Percentiles rank a stretch among this genome's conserved stretches.
Conservation (phyloP, 805 yeast species). For the Debaryomyces tyrocola region DNA sequence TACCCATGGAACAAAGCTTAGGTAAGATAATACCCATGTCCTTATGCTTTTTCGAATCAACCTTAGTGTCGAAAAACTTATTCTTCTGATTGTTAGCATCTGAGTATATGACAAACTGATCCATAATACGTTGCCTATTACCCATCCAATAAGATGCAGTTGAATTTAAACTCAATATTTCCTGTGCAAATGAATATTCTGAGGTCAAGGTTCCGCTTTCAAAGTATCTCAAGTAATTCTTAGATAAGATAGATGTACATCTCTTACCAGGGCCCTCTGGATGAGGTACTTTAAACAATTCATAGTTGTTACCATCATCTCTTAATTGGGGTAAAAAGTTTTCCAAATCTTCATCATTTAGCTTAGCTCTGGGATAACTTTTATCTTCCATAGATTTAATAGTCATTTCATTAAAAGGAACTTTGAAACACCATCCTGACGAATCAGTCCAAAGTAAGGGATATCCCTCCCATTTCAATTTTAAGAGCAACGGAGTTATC, state of each 20-base stretch:
- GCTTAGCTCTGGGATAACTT: conserved; percentile 36
- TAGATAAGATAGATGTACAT: conserved; percentile 76
- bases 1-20: conserved; percentile 87
- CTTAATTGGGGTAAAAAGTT: conserved; percentile 21
- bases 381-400: conserved; percentile 31
- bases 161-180: conserved; percentile 75
- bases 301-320: conserved; percentile 25
- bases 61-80: conserved; percentile 24
- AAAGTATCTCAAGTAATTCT: conserved; percentile 66
- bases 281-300: conserved; percentile 78
- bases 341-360: conserved; percentile 29
- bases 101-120: conserved; percentile 78
- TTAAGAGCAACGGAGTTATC: conserved; percentile 70
- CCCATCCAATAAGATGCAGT: conserved; percentile 92
- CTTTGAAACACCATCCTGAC: conserved; percentile 88
- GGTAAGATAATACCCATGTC: conserved; percentile 79
- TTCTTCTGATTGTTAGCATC: conserved; percentile 15
- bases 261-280: conserved; percentile 76
- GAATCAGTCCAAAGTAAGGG: conserved; percentile 80
- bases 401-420: conserved; percentile 37
- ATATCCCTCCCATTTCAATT: conserved; percentile 79
- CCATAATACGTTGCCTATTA: conserved; percentile 76
- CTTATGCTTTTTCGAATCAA: conserved; percentile 19
- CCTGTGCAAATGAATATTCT: conserved; percentile 66
- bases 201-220: conserved; percentile 76